A percentile compares a stretch with the other conserved stretches of the same genome.
Conservation (phyloP, 306 rosid species). For the Ochetophila trinervis region DNA sequence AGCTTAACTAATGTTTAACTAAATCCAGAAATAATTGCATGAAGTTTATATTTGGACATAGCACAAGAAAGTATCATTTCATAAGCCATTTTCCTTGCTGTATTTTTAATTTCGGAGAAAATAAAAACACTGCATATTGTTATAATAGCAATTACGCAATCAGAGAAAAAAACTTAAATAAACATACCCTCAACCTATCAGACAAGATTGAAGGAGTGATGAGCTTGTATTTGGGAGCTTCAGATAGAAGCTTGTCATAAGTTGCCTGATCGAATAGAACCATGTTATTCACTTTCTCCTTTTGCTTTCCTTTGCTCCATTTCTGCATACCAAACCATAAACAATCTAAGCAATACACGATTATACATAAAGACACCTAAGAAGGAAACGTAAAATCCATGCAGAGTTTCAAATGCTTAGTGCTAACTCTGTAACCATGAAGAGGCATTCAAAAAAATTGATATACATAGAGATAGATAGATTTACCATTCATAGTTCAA, state of each 20-base stretch:
- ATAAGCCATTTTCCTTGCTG: background rate
- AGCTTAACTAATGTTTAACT: background rate
- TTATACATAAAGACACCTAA: no score
- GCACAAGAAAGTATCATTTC: background rate
- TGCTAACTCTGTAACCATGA: no score
- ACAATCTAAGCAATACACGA: background rate
- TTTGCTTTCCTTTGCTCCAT: constrained; percentile 38
- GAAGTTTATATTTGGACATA: background rate
- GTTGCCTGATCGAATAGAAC: constrained; percentile 32
- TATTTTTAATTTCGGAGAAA: no score
- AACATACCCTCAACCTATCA: constrained; percentile 34
- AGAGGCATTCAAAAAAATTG: no score
- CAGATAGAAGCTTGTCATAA: constrained; percentile 29
- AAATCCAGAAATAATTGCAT: background rate
- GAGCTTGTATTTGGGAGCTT: constrained; percentile 34
- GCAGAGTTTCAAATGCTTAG: no score
- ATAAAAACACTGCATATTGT: no score
- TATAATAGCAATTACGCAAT: background rate
- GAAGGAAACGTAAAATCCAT: background rate
- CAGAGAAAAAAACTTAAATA: background rate
- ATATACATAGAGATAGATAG: no score
- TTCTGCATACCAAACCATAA: constrained; percentile 17
- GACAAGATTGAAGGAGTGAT: constrained; percentile 32
- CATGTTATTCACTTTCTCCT: constrained; percentile 40
- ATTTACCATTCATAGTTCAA: no score